These are phyloP conservation scores for Exophiala calicioides DNA, from an alignment of 2,329 filamentous ascomycete species.

Conservation along the genomic window DNA sequence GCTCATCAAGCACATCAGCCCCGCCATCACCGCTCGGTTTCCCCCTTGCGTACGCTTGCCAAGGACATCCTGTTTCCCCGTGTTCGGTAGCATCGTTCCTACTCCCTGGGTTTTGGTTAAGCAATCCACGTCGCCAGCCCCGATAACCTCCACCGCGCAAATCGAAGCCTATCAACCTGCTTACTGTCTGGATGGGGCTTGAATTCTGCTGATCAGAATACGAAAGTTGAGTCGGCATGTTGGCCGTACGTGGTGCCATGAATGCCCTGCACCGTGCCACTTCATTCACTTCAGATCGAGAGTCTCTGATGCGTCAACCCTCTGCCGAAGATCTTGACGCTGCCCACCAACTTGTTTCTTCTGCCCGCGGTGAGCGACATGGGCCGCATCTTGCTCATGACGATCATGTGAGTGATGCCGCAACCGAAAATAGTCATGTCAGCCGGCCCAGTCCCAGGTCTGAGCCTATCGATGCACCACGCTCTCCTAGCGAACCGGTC, in stretches of 20 bases:
- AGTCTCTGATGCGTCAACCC: slow-evolving; percentile 42
- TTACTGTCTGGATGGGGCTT: slow-evolving; percentile 12
- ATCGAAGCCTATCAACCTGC: neutral
- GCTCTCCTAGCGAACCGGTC: slow-evolving; percentile 5
- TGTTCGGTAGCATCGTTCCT: neutral
- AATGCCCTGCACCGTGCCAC: slow-evolving; percentile 27
- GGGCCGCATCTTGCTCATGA: slow-evolving; percentile 18
- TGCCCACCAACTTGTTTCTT: slow-evolving; percentile 50
- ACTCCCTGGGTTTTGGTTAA: too few species aligned
- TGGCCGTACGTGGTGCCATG: slow-evolving; percentile 31
- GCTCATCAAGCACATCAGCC: too few species aligned
- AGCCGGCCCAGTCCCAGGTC: slow-evolving; percentile 13
- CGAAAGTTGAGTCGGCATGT: slow-evolving; percentile 26
- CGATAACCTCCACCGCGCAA: too few species aligned
- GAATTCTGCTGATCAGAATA: slow-evolving; percentile 11
- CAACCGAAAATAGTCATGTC: slow-evolving; percentile 12
- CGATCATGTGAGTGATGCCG: slow-evolving; percentile 10
- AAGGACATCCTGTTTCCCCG: neutral
- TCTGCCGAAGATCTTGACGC: slow-evolving; percentile 51
- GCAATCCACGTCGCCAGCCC: too few species aligned
- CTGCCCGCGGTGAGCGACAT: slow-evolving; percentile 44
- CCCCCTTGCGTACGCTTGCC: slow-evolving; percentile 7
- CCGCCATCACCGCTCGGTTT: too few species aligned
- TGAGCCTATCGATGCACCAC: slow-evolving; percentile 5
- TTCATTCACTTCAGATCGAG: slow-evolving; percentile 21